These are phyloP conservation scores for Anacardium occidentale DNA, from an alignment of 345 rosid species.

Conservation along the genomic window DNA sequence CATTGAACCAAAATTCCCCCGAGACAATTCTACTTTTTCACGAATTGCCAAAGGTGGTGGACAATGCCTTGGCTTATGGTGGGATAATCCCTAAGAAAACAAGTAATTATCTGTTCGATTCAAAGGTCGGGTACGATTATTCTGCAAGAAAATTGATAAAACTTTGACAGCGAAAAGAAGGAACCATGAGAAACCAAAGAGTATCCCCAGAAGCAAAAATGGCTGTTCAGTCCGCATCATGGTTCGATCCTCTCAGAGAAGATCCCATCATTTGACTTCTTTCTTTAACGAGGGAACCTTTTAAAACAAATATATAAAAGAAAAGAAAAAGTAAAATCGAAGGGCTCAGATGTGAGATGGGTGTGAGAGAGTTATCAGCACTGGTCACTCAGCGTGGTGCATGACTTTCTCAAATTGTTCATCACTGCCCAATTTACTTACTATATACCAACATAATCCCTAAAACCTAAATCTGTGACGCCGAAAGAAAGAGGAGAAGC, in stretches of 20 bases:
- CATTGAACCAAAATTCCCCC: too few species aligned
- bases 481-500: too few species aligned
- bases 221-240: slow-evolving; percentile 67
- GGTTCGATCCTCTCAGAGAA: slow-evolving; percentile 33
- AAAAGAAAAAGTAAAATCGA: not conserved
- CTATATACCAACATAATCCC: not conserved
- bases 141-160: not conserved
- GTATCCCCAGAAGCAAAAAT: slow-evolving; percentile 42
- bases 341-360: slow-evolving; percentile 49
- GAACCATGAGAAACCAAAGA: slow-evolving; percentile 57
- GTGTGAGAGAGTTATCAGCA: slow-evolving; percentile 54
- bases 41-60: too few species aligned
- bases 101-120: too few species aligned
- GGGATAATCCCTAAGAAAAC: too few species aligned
- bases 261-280: slow-evolving; percentile 44
- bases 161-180: not conserved
- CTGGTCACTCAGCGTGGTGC: slow-evolving; percentile 60
- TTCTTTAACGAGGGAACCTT: not conserved
- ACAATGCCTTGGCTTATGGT: too few species aligned
- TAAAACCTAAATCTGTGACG: not conserved
- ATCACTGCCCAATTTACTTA: slow-evolving; percentile 37
- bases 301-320: not conserved
- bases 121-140: too few species aligned
- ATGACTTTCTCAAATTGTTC: slow-evolving; percentile 49
- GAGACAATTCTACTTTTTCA: too few species aligned